Base-by-base conservation (phyloP, 352 stramenopile genomes). In the Phytopythium cucurbitacearum region DNA sequence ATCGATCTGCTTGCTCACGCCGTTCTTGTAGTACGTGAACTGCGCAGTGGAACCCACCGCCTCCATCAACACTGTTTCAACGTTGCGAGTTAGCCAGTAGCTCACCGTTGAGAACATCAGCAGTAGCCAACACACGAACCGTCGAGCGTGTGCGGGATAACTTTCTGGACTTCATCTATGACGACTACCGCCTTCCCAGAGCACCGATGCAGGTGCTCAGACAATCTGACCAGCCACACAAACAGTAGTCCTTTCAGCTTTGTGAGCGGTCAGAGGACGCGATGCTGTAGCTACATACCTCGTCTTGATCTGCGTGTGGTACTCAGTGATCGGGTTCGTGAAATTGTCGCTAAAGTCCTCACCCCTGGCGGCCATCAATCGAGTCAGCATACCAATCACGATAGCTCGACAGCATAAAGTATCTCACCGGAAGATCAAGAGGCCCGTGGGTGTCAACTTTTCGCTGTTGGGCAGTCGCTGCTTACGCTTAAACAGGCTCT, bases 121-220 rank as follows among this genome's bases (percentile, higher is more conserved):
- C 47, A 36, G 16, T 36, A 40, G 21, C 21, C 21, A 28, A 28
- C 21, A 43, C 3, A 32, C 60, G n/a, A 67, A 90, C 80, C 85
- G 45, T 96, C 87, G 11, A 96, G 73, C 1, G 88, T 96, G 45
- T 93, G 84, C 8, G 87, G 87, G 48, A 96, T 87, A 53, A 94
- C 84, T 60, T 96, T 97, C 53, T 97, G 87, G 32, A 97, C 80
- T 75, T 97, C 89, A 53, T 97, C 89, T 47, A 97, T 95, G 34
- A 97, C 67, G 28, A 97, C 80, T 8, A 97, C 76, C 3, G 85
- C 87, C 59, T 95, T 92, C 16, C 89, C 89, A 15, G 70, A 87
- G 62, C 87, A 96, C 36, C 77, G 60, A 21, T 82, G 65, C 40
- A 97, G 68, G 53, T 95, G 84, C 34, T 94, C 78, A 8, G 76